These are phyloP conservation scores for Pestalotiopsis sp. DNA, from an alignment of 2,329 filamentous ascomycete species.

Conservation along the genomic window DNA sequence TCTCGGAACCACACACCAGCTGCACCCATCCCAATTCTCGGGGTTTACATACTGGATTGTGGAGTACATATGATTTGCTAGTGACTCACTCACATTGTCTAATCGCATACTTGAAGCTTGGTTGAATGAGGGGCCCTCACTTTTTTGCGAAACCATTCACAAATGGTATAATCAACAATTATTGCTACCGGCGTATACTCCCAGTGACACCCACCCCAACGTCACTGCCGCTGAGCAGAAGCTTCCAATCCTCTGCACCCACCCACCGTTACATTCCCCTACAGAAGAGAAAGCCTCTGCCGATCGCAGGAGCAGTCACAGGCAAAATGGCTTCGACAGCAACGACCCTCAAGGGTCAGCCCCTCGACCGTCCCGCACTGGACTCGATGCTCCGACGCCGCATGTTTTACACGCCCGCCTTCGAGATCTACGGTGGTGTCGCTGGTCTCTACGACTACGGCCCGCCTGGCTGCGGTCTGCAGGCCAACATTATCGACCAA, in stretches of 20 bases:
- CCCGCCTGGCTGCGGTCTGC: conserved; percentile 82
- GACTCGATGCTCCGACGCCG: conserved; percentile 86
- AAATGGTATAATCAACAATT: conserved; percentile 15
- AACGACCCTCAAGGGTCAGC: conserved; percentile 86
- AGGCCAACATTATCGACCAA: conserved; percentile 83
- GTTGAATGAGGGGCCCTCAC: conserved; percentile 17
- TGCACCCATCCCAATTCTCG: neutral
- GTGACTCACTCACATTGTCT: conserved; percentile 13
- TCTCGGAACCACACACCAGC: neutral
- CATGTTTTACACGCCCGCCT: conserved; percentile 92
- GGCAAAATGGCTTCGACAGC: conserved; percentile 50
- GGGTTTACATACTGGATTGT: neutral
- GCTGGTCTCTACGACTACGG: conserved; percentile 93
- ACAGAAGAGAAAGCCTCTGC: neutral
- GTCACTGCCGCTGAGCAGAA: neutral
- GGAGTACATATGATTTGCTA: neutral
- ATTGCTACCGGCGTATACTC: conserved; percentile 1
- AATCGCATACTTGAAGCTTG: conserved; percentile 3
- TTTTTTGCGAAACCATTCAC: conserved; percentile 14
- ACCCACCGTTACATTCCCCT: neutral
- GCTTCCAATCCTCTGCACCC: neutral
- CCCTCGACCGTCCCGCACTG: conserved; percentile 79
- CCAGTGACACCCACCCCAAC: neutral
- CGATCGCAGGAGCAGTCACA: neutral
- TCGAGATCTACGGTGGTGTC: conserved; percentile 92